phyloP scores from a whole-genome alignment of 2,329 filamentous ascomycete species.

The Exophiala oligosperma region DNA sequence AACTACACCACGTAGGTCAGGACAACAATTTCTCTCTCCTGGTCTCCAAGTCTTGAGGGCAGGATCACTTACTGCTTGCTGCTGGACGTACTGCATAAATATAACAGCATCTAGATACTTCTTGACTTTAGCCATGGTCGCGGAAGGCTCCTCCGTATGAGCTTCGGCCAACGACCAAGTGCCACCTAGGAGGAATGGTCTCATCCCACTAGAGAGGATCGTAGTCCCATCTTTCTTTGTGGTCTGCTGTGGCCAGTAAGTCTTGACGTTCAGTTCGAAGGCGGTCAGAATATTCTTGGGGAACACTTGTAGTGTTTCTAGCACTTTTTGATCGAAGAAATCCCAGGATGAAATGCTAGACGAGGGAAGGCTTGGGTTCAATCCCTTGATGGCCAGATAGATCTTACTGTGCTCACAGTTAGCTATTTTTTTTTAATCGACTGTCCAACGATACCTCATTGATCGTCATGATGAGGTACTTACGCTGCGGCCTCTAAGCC shows the following conservation, averaged over 20 bases:
- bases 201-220: background rate
- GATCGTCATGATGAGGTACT: background rate
- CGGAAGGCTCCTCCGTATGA: background rate
- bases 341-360: background rate
- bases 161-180: background rate
- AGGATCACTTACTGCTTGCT: background rate
- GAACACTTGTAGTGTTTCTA: background rate
- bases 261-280: background rate
- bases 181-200: background rate
- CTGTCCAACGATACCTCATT: background rate
- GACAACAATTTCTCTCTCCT: background rate
- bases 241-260: background rate
- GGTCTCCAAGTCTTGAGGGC: background rate
- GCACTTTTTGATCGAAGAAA: background rate
- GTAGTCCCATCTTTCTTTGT: background rate
- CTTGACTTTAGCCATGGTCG: background rate
- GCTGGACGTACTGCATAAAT: background rate
- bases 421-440: background rate
- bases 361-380: background rate
- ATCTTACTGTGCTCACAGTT: background rate
- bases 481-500: background rate
- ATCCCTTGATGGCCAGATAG: background rate
- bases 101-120: background rate
- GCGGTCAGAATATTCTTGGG: background rate
- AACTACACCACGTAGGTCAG: background rate